Conservation (phyloP, 306 rosid species). For the Alnus glutinosa region DNA sequence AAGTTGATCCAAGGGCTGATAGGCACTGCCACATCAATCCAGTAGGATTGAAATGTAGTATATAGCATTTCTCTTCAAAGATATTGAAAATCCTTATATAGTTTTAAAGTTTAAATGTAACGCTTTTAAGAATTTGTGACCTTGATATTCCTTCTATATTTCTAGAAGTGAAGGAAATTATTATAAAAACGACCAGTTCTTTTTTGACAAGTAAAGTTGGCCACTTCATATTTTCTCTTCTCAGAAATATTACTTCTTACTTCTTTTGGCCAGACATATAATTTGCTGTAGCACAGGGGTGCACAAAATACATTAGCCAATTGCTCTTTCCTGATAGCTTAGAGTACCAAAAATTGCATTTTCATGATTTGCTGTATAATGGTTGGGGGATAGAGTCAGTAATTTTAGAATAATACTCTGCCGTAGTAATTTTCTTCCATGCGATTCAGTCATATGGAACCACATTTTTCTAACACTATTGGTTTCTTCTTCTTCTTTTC, state of each 20-base stretch:
- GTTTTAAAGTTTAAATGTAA: background rate
- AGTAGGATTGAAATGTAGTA: too few species aligned
- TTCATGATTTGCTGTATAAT: background rate
- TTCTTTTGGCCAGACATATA: background rate
- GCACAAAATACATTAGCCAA: background rate
- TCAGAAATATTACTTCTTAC: background rate
- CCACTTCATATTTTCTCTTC: background rate
- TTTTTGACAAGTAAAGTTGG: background rate
- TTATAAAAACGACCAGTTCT: too few species aligned
- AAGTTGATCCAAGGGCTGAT: too few species aligned
- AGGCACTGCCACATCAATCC: too few species aligned
- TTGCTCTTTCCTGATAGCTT: background rate
- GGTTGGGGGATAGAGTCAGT: background rate
- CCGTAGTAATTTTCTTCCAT: background rate
- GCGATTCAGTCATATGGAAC: background rate
- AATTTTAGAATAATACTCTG: background rate
- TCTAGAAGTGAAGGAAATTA: background rate
- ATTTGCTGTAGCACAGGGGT: background rate
- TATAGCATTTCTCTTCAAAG: too few species aligned
- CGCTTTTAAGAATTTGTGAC: constrained; percentile 6
- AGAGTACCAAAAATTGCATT: background rate
- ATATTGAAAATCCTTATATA: too few species aligned
- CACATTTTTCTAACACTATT: background rate
- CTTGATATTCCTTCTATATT: background rate
- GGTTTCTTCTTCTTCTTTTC: background rate